Percentiles rank a stretch among this genome's conserved stretches.
Evolutionary conservation across 352 stramenopile genomes (phyloP).

Genomic region (Globisporangium okanoganense): DNA sequence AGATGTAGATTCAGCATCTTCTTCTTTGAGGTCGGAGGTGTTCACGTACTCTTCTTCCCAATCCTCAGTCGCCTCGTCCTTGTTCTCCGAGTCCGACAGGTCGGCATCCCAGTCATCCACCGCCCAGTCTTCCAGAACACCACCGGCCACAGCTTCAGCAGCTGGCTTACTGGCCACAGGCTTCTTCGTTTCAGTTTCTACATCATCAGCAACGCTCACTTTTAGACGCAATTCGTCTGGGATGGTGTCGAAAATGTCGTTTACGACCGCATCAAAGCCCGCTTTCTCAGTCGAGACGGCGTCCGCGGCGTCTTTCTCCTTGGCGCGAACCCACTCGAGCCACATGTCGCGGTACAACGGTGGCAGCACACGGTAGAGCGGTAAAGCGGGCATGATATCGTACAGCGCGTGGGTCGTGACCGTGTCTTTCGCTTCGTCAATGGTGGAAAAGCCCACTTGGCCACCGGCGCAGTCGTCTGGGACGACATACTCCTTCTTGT

Average conservation of each 20-base stretch:
- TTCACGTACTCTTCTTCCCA: conserved; percentile 7
- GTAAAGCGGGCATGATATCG: conserved; percentile 73
- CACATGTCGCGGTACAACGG: conserved; percentile 88
- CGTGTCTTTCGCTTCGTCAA: conserved; percentile 69
- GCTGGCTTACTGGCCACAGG: background rate
- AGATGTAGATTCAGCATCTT: background rate
- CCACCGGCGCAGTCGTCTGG: conserved; percentile 27
- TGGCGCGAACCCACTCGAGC: conserved; percentile 54
- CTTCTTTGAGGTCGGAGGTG: background rate
- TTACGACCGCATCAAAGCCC: conserved; percentile 51
- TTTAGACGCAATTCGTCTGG: conserved; percentile 52
- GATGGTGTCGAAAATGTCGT: conserved; percentile 41
- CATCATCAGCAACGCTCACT: background rate
- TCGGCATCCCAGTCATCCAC: conserved; percentile 77
- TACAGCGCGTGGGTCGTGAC: conserved; percentile 88
- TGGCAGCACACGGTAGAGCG: conserved; percentile 87
- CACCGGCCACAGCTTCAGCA: background rate
- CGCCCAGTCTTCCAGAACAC: conserved; percentile 44
- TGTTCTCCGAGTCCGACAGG: conserved; percentile 27
- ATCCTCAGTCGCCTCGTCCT: background rate
- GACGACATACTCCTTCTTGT: conserved; percentile 39
- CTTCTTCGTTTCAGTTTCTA: conserved; percentile 10
- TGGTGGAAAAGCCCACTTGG: conserved; percentile 45
- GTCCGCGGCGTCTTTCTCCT: conserved; percentile 32
- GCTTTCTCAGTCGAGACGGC: conserved; percentile 33